Evolutionary conservation across 257 asterid genomes (phyloP).

Genomic region (Voacanga thouarsii): DNA sequence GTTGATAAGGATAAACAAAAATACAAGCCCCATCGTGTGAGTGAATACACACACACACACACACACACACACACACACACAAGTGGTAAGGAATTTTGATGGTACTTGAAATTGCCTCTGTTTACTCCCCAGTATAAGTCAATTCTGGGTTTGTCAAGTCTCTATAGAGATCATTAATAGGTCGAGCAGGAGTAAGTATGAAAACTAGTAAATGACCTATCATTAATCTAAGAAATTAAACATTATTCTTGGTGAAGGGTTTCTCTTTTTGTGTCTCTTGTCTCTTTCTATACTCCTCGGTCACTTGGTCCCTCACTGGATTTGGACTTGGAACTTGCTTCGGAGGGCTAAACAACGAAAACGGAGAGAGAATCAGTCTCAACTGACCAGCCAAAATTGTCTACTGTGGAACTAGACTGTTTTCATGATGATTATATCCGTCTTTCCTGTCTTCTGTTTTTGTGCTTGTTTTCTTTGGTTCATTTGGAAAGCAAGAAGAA

Average conservation of each 20-base stretch:
- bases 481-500: not conserved
- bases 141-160: not conserved
- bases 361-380: not conserved
- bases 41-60: too few species aligned
- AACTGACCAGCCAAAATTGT: not conserved
- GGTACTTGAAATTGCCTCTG: not conserved
- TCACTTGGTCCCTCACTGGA: conserved; percentile 1
- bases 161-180: not conserved
- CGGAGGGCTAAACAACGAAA: not conserved
- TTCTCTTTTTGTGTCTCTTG: not conserved
- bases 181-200: not conserved
- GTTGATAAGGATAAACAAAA: too few species aligned
- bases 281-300: not conserved
- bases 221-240: not conserved
- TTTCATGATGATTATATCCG: not conserved
- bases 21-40: not conserved
- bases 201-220: not conserved
- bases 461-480: not conserved
- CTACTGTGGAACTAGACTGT: too few species aligned
- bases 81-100: not conserved
- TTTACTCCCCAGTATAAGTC: not conserved
- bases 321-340: not conserved
- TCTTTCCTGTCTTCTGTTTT: not conserved
- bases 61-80: too few species aligned
- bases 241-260: not conserved